These are phyloP conservation scores for Dipodascus geniculatus DNA, from an alignment of 805 yeast genomes.

Conservation along the genomic window DNA sequence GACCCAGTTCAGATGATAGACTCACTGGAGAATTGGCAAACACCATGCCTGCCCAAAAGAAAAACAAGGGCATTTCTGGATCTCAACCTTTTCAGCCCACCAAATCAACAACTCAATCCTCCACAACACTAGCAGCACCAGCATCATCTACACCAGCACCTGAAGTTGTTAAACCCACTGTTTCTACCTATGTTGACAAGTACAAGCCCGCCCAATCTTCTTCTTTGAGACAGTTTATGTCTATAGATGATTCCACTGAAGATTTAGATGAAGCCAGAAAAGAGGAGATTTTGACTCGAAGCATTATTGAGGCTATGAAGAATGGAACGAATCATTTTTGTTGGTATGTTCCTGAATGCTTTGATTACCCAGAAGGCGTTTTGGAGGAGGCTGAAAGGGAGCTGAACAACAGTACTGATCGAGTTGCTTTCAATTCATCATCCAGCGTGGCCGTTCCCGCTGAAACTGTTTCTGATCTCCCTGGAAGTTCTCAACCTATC, in stretches of 20 bases:
- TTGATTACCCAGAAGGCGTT: not conserved
- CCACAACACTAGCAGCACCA: too few species aligned
- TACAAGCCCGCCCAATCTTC: not conserved
- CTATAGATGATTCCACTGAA: not conserved
- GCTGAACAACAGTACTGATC: not conserved
- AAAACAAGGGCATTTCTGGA: too few species aligned
- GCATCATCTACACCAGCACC: too few species aligned
- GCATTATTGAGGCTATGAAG: too few species aligned
- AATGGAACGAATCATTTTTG: not conserved
- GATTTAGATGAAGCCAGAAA: too few species aligned
- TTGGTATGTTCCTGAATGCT: not conserved
- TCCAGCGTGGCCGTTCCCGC: not conserved
- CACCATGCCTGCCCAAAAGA: not conserved
- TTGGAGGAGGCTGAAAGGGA: not conserved
- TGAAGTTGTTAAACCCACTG: not conserved
- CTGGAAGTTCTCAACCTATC: not conserved
- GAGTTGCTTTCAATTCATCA: not conserved
- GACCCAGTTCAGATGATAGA: not conserved
- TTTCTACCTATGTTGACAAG: not conserved
- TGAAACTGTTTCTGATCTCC: not conserved
- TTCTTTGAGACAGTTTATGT: not conserved
- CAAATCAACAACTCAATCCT: too few species aligned
- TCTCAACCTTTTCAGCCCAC: too few species aligned
- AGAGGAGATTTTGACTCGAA: too few species aligned
- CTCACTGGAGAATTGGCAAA: not conserved